A percentile compares a stretch with the other conserved stretches of the same genome.
phyloP scores from a whole-genome alignment of 1,284 basidiomycete species.

The Cryptococcus sp. region DNA sequence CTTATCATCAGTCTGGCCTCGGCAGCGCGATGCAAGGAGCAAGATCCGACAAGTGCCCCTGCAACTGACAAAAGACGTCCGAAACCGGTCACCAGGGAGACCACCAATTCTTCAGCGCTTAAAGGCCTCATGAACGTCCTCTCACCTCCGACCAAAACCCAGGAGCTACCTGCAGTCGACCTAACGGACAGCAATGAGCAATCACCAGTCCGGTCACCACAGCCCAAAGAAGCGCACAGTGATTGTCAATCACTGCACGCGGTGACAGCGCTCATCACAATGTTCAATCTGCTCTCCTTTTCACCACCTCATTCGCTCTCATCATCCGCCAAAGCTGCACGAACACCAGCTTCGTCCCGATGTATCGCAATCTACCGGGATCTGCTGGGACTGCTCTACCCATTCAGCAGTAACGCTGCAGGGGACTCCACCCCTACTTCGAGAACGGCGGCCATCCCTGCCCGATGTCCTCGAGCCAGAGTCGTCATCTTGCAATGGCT shows the following conservation, averaged over 20 bases:
- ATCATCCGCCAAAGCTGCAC: conserved; percentile 35
- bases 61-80: background rate
- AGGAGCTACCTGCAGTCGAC: conserved; percentile 25
- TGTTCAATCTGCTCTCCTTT: conserved; percentile 57
- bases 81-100: background rate
- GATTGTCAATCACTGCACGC: conserved; percentile 51
- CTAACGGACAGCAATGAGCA: conserved; percentile 12
- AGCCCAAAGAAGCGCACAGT: conserved; percentile 23
- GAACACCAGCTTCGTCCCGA: conserved; percentile 53
- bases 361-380: conserved; percentile 56
- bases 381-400: conserved; percentile 54
- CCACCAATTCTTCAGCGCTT: conserved; percentile 23
- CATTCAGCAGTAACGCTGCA: conserved; percentile 29
- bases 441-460: conserved; percentile 37
- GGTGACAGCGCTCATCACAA: conserved; percentile 54
- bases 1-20: conserved; percentile 49
- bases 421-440: conserved; percentile 23
- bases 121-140: conserved; percentile 41
- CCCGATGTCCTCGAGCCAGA: conserved; percentile 64
- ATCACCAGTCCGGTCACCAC: background rate
- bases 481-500: conserved; percentile 82
- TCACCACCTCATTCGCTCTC: conserved; percentile 47
- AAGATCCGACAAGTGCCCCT: conserved; percentile 4
- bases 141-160: conserved; percentile 33
- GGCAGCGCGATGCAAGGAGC: conserved; percentile 37